phyloP scores from a whole-genome alignment of 306 rosid species.

The Sesbania bispinosa region DNA sequence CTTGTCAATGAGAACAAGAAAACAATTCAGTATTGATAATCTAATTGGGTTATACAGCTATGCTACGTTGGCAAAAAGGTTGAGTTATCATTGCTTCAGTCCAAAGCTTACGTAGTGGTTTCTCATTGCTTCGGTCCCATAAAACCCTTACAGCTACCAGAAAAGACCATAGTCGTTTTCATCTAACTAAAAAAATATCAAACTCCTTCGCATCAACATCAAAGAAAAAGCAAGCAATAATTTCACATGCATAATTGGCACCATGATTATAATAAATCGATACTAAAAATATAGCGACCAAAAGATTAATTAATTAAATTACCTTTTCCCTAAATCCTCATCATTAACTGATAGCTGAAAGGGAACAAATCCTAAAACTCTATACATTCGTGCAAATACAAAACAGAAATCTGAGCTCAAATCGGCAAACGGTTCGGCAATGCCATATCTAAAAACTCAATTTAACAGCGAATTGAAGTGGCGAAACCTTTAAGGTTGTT shows the following conservation, averaged over 20 bases:
- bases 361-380: neutral
- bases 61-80: neutral
- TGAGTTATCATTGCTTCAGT: neutral
- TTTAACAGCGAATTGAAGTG: neutral
- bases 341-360: neutral
- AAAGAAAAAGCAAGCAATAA: slow-evolving; percentile 16
- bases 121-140: slow-evolving; percentile 2
- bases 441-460: neutral
- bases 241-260: slow-evolving; percentile 12
- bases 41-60: neutral
- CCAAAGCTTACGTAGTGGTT: slow-evolving; percentile 9
- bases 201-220: slow-evolving; percentile 18
- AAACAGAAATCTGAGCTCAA: neutral
- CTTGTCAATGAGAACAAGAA: neutral
- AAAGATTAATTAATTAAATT: neutral
- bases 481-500: neutral
- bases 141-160: slow-evolving; percentile 20
- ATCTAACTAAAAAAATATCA: slow-evolving; percentile 12
- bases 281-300: neutral
- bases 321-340: neutral
- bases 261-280: too few species aligned
- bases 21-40: neutral
- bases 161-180: slow-evolving; percentile 32
- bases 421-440: neutral
- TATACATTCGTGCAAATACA: neutral